Evolutionary conservation across 495 filamentous ascomycete genomes (phyloP).

Genomic region (Rhizodiscina lignyota): DNA sequence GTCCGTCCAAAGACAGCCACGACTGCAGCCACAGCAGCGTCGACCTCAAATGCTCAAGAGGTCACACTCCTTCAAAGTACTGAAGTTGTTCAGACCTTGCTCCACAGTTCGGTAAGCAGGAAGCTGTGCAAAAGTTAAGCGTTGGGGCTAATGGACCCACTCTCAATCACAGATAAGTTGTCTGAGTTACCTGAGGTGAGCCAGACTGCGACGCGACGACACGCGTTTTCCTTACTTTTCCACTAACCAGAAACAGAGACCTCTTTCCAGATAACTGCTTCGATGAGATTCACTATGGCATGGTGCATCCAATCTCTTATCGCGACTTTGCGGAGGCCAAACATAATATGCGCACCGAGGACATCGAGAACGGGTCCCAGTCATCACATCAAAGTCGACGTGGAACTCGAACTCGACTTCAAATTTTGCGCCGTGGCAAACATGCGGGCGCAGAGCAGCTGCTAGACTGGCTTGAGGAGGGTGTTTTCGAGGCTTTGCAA

Average conservation of each 20-base stretch:
- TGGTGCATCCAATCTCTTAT: not conserved
- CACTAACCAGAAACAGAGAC: slow-evolving; percentile 2
- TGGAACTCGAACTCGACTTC: not conserved
- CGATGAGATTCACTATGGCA: slow-evolving; percentile 4
- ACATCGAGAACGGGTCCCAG: no score
- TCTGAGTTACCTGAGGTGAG: slow-evolving; percentile 14
- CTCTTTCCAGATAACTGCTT: slow-evolving; percentile 17
- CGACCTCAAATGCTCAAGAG: not conserved
- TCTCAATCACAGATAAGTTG: slow-evolving; percentile 12
- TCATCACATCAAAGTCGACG: no score
- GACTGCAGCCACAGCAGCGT: not conserved
- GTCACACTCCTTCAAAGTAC: slow-evolving; percentile 28
- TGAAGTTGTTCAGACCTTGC: slow-evolving; percentile 31
- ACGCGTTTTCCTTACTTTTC: not conserved
- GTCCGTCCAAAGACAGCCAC: not conserved
- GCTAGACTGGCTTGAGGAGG: slow-evolving; percentile 16
- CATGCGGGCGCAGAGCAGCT: not conserved
- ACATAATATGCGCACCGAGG: no score
- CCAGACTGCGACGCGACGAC: not conserved
- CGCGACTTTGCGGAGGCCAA: no score
- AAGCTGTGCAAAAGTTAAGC: slow-evolving; percentile 1
- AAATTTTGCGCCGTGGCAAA: not conserved
- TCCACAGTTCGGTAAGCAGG: slow-evolving; percentile 21
- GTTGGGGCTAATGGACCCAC: no score
- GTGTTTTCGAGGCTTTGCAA: slow-evolving; percentile 28